Evolutionary conservation across 2,329 filamentous ascomycete species (phyloP), one percentile per base, ranked within the genome.

Genomic region (Pseudocercospora macadamiae): DNA sequence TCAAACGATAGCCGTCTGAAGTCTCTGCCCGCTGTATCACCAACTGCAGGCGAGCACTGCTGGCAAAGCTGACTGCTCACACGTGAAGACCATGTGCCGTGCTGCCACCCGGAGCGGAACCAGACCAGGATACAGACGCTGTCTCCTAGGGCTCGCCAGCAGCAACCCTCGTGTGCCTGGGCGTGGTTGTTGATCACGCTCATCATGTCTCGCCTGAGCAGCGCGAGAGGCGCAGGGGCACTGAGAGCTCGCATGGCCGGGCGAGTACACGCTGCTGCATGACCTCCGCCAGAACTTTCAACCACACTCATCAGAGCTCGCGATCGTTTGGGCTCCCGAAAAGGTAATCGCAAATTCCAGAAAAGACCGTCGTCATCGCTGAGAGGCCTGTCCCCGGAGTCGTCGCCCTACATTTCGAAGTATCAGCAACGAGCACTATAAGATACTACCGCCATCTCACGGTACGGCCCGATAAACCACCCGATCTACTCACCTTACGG

Each of bases 1-100:
- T 66, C 61, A 66, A 66, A 64, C 64, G 42, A 54, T 61, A 59
- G 62, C 57, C 57, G 64, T 66, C 57, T 61, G 64, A 64, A 42
- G 53, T 59, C 54, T 51, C 30, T 25, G 52, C 28, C 45, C 57
- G 54, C 60, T 57, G 63, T 63, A 51, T 58, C 63, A 63, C 63
- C 58, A 58, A 10, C 26, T 34, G 51, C 23, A 54, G 52, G 44
- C 61, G 51, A 59, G 44, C 54, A 44, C 36, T 51, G 44, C 19
- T 52, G 58, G 23, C 54, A 54, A 30, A 36, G 30, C 39, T 51
- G 51, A 51, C 51, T 51, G 26, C 32, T 49, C 54, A 48, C 62
- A 63, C 60, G 62, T 56, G 62, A 59, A 28, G 3, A 51, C 62
- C 62, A 64, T 65, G 63, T 59, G 57, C 60, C 48, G 62, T 39